phyloP scores from a whole-genome alignment of 768 basidiomycete genomes.

The Tulasnella sp. region DNA sequence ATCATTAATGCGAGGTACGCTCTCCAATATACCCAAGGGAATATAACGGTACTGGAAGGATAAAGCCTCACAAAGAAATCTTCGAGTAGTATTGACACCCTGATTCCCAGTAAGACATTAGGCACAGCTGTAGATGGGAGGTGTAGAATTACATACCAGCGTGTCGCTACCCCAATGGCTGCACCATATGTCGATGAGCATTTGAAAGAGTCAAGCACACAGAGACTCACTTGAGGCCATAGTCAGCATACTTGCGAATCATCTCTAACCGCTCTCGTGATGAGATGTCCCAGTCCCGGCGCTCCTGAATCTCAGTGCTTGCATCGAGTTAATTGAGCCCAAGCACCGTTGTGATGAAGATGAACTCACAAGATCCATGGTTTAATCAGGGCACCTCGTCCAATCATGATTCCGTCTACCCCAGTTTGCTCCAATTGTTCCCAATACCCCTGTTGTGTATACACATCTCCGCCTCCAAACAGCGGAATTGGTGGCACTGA shows the following conservation, averaged over 20 bases:
- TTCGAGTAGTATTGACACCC: conserved; percentile 80
- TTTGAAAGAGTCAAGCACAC: not conserved
- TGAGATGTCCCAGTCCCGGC: conserved; percentile 85
- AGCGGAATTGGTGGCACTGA: conserved; percentile 73
- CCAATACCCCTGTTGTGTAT: conserved; percentile 77
- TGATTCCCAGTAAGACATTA: conserved; percentile 2
- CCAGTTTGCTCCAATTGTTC: conserved; percentile 59
- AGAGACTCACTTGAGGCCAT: conserved; percentile 53
- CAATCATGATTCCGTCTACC: conserved; percentile 94
- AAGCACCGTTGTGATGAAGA: not conserved
- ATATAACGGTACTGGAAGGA: conserved; percentile 96
- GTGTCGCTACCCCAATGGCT: conserved; percentile 83
- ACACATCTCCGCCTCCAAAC: conserved; percentile 93
- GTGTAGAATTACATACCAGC: conserved; percentile 23
- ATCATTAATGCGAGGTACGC: conserved; percentile 76
- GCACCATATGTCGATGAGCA: not conserved
- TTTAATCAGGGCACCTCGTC: conserved; percentile 88
- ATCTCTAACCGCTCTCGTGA: conserved; percentile 70
- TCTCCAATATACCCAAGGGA: conserved; percentile 84
- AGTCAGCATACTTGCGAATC: conserved; percentile 76
- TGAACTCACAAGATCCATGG: conserved; percentile 24
- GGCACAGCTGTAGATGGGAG: conserved; percentile 20
- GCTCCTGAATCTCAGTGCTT: conserved; percentile 79
- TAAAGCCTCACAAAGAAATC: conserved; percentile 89
- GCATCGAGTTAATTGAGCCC: conserved; percentile 60